Conservation (phyloP, 352 stramenopile genomes). For the Pythium periplocum region DNA sequence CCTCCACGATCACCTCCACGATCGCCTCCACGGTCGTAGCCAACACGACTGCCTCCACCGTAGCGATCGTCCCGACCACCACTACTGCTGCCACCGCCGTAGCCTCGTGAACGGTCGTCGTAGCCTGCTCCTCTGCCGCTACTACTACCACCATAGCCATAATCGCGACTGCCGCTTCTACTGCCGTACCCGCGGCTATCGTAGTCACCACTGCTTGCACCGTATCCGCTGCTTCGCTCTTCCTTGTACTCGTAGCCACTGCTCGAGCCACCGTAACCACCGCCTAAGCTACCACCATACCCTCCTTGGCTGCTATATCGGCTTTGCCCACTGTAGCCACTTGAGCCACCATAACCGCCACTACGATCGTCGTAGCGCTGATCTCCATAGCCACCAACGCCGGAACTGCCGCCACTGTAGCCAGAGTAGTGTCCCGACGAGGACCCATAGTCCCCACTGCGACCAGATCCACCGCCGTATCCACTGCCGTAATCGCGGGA, state of each 20-base stretch:
- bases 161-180: slow-evolving; percentile 3
- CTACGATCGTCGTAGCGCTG: slow-evolving; percentile 16
- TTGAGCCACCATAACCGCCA: slow-evolving; percentile 6
- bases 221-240: slow-evolving; percentile 18
- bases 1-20: slow-evolving; percentile 3
- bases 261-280: slow-evolving; percentile 17
- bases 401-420: slow-evolving; percentile 14
- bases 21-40: slow-evolving; percentile 12
- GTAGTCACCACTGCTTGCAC: slow-evolving; percentile 18
- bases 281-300: slow-evolving; percentile 11
- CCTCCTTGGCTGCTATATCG: slow-evolving; percentile 14
- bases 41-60: slow-evolving; percentile 9
- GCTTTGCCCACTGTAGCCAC: slow-evolving; percentile 9
- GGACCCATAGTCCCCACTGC: slow-evolving; percentile 11
- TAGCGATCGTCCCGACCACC: slow-evolving; percentile 13
- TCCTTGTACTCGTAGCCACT: slow-evolving; percentile 18
- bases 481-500: slow-evolving; percentile 18
- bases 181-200: slow-evolving; percentile 17
- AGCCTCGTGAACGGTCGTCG: slow-evolving; percentile 14
- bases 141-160: slow-evolving; percentile 14
- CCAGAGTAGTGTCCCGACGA: slow-evolving; percentile 10
- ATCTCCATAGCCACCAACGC: slow-evolving; percentile 24
- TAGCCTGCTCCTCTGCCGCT: slow-evolving; percentile 1
- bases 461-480: slow-evolving; percentile 12
- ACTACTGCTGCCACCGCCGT: slow-evolving; percentile 18